Evolutionary conservation across 805 yeast species (phyloP).

Genomic region (Hanseniaspora singularis): DNA sequence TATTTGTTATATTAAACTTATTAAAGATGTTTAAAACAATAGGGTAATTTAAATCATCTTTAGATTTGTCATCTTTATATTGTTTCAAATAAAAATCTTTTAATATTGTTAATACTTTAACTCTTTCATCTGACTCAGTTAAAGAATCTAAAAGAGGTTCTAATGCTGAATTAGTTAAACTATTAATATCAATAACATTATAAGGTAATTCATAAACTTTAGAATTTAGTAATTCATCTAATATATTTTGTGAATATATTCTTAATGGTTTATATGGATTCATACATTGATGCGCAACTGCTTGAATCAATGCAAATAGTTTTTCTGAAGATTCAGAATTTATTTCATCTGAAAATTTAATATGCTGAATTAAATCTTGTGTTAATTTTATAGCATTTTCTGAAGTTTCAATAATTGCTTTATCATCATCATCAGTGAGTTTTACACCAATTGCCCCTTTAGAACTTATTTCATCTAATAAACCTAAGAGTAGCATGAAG

Average conservation of each 20-base stretch:
- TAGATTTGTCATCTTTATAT: slow-evolving; percentile 29
- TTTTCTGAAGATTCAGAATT: slow-evolving; percentile 14
- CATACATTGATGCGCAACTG: slow-evolving; percentile 76
- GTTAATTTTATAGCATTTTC: slow-evolving; percentile 54
- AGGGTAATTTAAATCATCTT: slow-evolving; percentile 30
- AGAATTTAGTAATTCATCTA: slow-evolving; percentile 39
- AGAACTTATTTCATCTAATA: slow-evolving; percentile 68
- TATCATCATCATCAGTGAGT: slow-evolving; percentile 54
- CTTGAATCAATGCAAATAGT: slow-evolving; percentile 53
- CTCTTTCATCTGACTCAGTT: slow-evolving; percentile 49
- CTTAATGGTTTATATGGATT: slow-evolving; percentile 77
- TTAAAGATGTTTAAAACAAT: slow-evolving; percentile 32
- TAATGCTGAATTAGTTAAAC: slow-evolving; percentile 59
- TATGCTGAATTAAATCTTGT: slow-evolving; percentile 33
- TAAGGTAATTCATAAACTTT: slow-evolving; percentile 27
- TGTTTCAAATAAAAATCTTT: slow-evolving; percentile 53
- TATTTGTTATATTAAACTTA: slow-evolving; percentile 29
- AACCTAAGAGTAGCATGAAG: slow-evolving; percentile 55
- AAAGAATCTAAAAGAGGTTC: slow-evolving; percentile 55
- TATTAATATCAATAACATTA: slow-evolving; percentile 25
- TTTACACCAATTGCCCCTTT: slow-evolving; percentile 70
- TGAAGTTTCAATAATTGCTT: slow-evolving; percentile 46
- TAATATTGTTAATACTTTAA: slow-evolving; percentile 52
- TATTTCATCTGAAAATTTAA: slow-evolving; percentile 1
- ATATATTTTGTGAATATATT: slow-evolving; percentile 36